These are phyloP conservation scores for Decorospora gaudefroyi DNA, from an alignment of 2,329 filamentous ascomycete species.

Conservation along the genomic window DNA sequence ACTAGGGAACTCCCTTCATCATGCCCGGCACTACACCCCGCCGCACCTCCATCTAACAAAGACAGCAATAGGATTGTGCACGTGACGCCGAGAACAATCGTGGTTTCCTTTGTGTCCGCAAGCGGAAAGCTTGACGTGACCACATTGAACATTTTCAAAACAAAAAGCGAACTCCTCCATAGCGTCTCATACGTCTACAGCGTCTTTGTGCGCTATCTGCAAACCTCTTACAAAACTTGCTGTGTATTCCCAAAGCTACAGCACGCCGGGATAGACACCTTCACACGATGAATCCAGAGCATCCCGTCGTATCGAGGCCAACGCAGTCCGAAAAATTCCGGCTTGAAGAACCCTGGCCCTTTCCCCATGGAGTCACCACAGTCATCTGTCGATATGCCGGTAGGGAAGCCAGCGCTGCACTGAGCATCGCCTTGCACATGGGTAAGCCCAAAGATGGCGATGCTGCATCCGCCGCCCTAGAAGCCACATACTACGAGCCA, in stretches of 20 bases:
- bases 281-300: neutral
- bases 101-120: slow-evolving; percentile 6
- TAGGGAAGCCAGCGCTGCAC: slow-evolving; percentile 18
- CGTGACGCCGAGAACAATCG: neutral
- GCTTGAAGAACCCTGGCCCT: slow-evolving; percentile 7
- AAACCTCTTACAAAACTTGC: neutral
- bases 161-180: slow-evolving; percentile 1
- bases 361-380: slow-evolving; percentile 2
- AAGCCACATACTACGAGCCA: slow-evolving; percentile 25
- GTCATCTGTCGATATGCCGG: slow-evolving; percentile 16
- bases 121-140: slow-evolving; percentile 1
- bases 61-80: neutral
- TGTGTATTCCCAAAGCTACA: neutral
- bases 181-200: neutral
- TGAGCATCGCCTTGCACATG: slow-evolving; percentile 14
- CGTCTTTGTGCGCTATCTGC: neutral
- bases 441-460: neutral
- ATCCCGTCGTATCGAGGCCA: neutral
- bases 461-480: slow-evolving; percentile 4
- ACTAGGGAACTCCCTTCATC: neutral
- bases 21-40: neutral
- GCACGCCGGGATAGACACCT: neutral
- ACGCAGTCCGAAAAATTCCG: neutral
- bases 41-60: neutral
- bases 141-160: neutral